phyloP scores from a whole-genome alignment of 2,329 filamentous ascomycete species.

The Aureobasidium subglaciale region DNA sequence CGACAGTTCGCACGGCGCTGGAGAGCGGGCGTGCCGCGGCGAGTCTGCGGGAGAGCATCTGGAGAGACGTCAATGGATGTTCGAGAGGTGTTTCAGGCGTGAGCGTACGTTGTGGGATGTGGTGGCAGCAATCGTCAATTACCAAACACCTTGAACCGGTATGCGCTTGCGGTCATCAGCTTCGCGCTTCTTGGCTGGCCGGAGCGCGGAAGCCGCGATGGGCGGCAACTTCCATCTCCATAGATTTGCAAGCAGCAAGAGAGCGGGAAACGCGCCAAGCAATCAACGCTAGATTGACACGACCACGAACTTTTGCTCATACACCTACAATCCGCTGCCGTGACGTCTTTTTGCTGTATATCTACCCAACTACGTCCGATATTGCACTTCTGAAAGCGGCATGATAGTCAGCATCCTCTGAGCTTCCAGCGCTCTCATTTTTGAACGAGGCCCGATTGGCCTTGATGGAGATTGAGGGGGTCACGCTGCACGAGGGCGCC shows the following conservation, averaged over 20 bases:
- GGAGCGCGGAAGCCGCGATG: not conserved
- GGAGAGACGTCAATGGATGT: not conserved
- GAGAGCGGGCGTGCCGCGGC: constrained; percentile 35
- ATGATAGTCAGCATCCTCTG: constrained; percentile 19
- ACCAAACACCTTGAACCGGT: not conserved
- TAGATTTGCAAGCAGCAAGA: not conserved
- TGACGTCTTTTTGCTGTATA: constrained; percentile 23
- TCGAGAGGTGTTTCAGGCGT: not conserved
- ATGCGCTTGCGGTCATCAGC: constrained; percentile 12
- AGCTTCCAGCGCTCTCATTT: constrained; percentile 8
- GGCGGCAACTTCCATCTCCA: not conserved
- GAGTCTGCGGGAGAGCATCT: constrained; percentile 40
- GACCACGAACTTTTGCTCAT: not conserved
- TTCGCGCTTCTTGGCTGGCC: not conserved
- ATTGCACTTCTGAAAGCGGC: constrained; percentile 27
- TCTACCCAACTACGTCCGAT: constrained; percentile 19
- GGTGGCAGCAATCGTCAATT: not conserved
- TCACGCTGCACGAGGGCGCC: constrained; percentile 20
- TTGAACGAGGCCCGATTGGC: not conserved
- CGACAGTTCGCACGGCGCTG: constrained; percentile 27
- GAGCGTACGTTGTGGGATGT: constrained; percentile 8
- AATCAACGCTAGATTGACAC: not conserved
- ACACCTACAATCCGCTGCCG: constrained; percentile 7
- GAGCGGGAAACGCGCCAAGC: not conserved
- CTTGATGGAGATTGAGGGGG: constrained; percentile 22